Evolutionary conservation across 2,329 filamentous ascomycete species (phyloP).

Genomic region (Exserohilum rostratum): DNA sequence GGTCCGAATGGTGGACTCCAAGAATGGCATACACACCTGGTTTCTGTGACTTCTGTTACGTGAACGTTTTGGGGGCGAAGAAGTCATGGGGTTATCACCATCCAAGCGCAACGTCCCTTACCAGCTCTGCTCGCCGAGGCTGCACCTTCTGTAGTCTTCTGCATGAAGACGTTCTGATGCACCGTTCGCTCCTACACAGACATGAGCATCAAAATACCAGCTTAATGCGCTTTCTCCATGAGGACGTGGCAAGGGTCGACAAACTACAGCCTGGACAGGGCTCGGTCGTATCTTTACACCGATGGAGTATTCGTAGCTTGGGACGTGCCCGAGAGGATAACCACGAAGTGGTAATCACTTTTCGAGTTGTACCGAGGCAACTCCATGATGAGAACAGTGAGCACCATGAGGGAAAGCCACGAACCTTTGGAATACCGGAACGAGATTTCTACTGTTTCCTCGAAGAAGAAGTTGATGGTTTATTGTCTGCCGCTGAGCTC

Average conservation of each 20-base stretch:
- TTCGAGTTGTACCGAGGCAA: neutral
- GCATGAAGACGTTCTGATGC: neutral
- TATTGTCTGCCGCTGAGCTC: constrained; percentile 3
- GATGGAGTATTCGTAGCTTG: constrained; percentile 5
- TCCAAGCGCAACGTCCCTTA: constrained; percentile 1
- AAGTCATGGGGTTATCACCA: constrained; percentile 5
- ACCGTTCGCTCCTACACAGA: neutral
- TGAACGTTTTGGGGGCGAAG: constrained; percentile 1
- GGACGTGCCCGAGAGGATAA: constrained; percentile 5
- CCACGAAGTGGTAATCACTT: neutral
- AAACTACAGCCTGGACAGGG: neutral
- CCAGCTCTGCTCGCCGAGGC: neutral
- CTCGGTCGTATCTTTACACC: neutral
- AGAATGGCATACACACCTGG: neutral
- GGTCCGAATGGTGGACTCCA: neutral
- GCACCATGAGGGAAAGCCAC: neutral
- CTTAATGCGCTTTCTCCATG: constrained; percentile 1
- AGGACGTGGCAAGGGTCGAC: neutral
- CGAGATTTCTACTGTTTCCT: constrained; percentile 11
- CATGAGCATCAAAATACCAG: neutral
- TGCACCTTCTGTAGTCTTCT: constrained; percentile 8
- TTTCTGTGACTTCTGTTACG: constrained; percentile 3
- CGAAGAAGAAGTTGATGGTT: constrained; percentile 2
- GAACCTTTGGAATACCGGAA: constrained; percentile 10
- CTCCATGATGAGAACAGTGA: neutral